A percentile compares a stretch with the other conserved stretches of the same genome.
Evolutionary conservation across 139 green algal genomes (phyloP).

Genomic region (Chlamydomonas asymmetrica): DNA sequence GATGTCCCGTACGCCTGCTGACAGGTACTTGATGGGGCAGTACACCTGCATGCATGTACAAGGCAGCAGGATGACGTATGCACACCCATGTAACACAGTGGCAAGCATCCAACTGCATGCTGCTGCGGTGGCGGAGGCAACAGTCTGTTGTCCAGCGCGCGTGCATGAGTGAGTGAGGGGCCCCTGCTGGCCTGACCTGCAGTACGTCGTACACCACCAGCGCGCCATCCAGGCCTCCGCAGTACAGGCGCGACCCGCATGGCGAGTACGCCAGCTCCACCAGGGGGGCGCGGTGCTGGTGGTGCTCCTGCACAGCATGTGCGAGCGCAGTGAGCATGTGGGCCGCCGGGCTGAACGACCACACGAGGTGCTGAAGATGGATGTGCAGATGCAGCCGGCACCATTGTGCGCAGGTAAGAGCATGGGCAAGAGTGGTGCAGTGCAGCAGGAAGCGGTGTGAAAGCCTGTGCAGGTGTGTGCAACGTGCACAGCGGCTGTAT

Average conservation of each 20-base stretch:
- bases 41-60: constrained; percentile 54
- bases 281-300: constrained; percentile 64
- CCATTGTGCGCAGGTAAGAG: background rate
- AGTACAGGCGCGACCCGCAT: constrained; percentile 61
- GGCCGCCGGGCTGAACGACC: no score
- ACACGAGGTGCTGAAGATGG: background rate
- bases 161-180: no score
- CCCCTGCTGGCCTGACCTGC: no score
- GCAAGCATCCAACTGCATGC: no score
- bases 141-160: no score
- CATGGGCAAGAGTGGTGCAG: background rate
- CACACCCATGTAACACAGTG: background rate
- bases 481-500: background rate
- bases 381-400: background rate
- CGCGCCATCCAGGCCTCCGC: constrained; percentile 62
- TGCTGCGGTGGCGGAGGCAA: no score
- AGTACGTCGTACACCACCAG: constrained; percentile 70
- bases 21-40: constrained; percentile 61
- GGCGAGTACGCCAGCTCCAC: constrained; percentile 55
- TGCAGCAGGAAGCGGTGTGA: no score
- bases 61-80: background rate
- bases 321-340: background rate
- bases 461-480: background rate
- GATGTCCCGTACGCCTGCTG: constrained; percentile 29
- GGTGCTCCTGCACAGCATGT: constrained; percentile 56